Evolutionary conservation across 768 basidiomycete genomes (phyloP).

Genomic region (Serendipita sp.): DNA sequence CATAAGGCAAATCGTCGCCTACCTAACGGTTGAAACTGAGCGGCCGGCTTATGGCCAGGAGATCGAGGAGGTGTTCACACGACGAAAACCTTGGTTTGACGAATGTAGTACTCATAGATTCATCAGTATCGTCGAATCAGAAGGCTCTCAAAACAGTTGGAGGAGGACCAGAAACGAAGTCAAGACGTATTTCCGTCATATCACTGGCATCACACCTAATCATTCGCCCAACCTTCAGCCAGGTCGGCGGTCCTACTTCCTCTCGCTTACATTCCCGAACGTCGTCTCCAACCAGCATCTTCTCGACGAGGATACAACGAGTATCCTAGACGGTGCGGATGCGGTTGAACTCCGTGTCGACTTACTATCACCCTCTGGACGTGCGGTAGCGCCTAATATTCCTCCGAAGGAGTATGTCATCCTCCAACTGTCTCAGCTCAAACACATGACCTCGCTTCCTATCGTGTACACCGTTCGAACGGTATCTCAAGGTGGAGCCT

Average conservation of each 20-base stretch:
- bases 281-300: slow-evolving; percentile 48
- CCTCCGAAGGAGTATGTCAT: slow-evolving; percentile 61
- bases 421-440: slow-evolving; percentile 62
- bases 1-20: slow-evolving; percentile 63
- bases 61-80: slow-evolving; percentile 64
- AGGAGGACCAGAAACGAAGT: slow-evolving; percentile 31
- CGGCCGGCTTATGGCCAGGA: slow-evolving; percentile 85
- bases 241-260: slow-evolving; percentile 71
- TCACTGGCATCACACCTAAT: slow-evolving; percentile 60
- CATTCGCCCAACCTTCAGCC: slow-evolving; percentile 34
- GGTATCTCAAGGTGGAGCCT: slow-evolving; percentile 75
- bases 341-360: slow-evolving; percentile 93
- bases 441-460: slow-evolving; percentile 63
- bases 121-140: slow-evolving; percentile 34
- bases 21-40: slow-evolving; percentile 56
- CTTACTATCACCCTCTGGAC: slow-evolving; percentile 42
- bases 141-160: slow-evolving; percentile 17
- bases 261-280: slow-evolving; percentile 86
- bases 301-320: slow-evolving; percentile 34
- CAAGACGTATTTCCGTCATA: slow-evolving; percentile 73
- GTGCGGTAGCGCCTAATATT: slow-evolving; percentile 33
- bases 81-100: slow-evolving; percentile 75
- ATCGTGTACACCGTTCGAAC: slow-evolving; percentile 88
- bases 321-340: slow-evolving; percentile 60
- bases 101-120: slow-evolving; percentile 76